Percentiles rank a stretch among this genome's conserved stretches.
Conservation (phyloP, 2,329 filamentous ascomycete genomes). For the Hypoxylon sp. region DNA sequence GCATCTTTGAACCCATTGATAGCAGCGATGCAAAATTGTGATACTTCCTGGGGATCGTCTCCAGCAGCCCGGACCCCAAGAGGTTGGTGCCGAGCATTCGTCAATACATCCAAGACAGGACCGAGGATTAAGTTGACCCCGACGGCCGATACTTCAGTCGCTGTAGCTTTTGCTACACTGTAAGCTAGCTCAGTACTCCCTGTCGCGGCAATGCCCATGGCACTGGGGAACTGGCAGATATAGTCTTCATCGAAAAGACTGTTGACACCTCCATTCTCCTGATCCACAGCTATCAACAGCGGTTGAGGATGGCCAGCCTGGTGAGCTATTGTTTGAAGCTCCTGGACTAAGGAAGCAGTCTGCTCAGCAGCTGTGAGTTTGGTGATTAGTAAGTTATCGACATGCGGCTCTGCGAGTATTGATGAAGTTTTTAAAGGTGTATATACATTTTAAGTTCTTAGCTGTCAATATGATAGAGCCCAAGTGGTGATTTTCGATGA, state of each 20-base stretch:
- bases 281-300: constrained; percentile 88
- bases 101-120: constrained; percentile 91
- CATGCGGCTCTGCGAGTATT: constrained; percentile 18
- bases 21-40: constrained; percentile 87
- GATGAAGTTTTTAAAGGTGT: constrained; percentile 55
- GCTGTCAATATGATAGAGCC: constrained; percentile 86
- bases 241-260: constrained; percentile 95
- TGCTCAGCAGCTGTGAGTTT: constrained; percentile 82
- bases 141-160: constrained; percentile 88
- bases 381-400: constrained; percentile 47
- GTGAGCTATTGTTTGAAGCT: constrained; percentile 91
- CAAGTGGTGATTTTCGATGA: constrained; percentile 85
- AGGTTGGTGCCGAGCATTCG: constrained; percentile 90
- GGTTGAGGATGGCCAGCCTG: constrained; percentile 90
- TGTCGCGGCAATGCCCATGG: constrained; percentile 95
- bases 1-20: constrained; percentile 94
- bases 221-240: constrained; percentile 94
- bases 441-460: constrained; percentile 85
- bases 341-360: constrained; percentile 85
- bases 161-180: constrained; percentile 90
- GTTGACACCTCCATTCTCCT: constrained; percentile 98
- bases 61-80: constrained; percentile 88
- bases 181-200: constrained; percentile 86
- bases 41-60: constrained; percentile 94
- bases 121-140: constrained; percentile 97